Evolutionary conservation across 177 flowering plant species (phyloP), one percentile per base, ranked within the genome.

Genomic region (Vitis hybrid): DNA sequence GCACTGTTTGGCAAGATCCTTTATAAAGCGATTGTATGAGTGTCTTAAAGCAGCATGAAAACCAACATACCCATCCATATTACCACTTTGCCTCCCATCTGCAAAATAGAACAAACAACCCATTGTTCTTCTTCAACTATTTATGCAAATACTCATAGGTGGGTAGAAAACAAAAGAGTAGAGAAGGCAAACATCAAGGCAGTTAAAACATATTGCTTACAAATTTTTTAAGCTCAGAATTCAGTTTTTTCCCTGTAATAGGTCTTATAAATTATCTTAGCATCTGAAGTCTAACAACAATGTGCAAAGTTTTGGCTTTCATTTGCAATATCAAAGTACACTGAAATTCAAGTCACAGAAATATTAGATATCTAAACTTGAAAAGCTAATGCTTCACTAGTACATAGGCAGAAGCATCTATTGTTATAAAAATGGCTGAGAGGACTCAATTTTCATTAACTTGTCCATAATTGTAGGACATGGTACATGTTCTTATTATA

Each of bases 31-130:
- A 78, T 77, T 83, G 82, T 89, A 96, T 0, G 93, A 87, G 73
- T 82, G 90, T 85, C 94, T 84, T 67, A 92, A 75, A 64, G 98
- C 86, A 71, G 97, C 99, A 82, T 87, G 94, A 79, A 91, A 94
- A 62, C 98, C 97, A 71, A 96, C 85, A 73, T 90, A 94, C 1
- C 97, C 93, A 76, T 92, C 97, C 98, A 94, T 88, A 59, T 85
- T 88, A 59, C 82, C 90, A 24, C 73, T 63, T 68, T 81, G 83
- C 54, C 66, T 83, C 44, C 82, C 87, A 85, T 79, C 99, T 92
- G 85, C 67, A 66, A 49, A 81, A 63, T 53, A 38, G 56, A 56
- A 64, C 2, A 52, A 33, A 28, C 68, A 65, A 6, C 14, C 64
- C 54, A 59, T 19, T 49, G 63, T 22, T 38, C 20, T 38, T 55